phyloP scores from a whole-genome alignment of 768 basidiomycete genomes.

The Xanthoconium purpureum region DNA sequence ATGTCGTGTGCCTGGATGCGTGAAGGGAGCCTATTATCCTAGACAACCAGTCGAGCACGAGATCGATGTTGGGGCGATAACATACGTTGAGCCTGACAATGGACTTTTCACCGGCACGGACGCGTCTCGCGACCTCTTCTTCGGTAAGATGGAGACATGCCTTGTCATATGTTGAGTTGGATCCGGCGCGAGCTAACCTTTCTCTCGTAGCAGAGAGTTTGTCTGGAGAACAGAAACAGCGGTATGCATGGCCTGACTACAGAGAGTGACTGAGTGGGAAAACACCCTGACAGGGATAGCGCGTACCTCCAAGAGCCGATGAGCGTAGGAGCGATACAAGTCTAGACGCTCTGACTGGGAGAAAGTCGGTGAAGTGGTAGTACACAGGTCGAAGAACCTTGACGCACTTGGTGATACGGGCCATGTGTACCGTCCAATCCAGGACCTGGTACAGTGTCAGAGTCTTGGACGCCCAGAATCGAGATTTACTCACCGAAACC shows the following conservation, averaged over 20 bases:
- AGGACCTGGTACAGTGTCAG: slow-evolving; percentile 54
- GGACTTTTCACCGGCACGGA: slow-evolving; percentile 71
- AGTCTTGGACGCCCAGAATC: not conserved
- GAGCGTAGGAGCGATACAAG: slow-evolving; percentile 72
- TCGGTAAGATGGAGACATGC: slow-evolving; percentile 81
- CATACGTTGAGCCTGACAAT: slow-evolving; percentile 87
- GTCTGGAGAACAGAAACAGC: slow-evolving; percentile 87
- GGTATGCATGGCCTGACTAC: slow-evolving; percentile 86
- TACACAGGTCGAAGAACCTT: not conserved
- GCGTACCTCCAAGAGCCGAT: slow-evolving; percentile 72
- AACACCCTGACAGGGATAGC: not conserved
- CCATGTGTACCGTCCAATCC: slow-evolving; percentile 69
- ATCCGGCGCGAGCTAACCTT: slow-evolving; percentile 67
- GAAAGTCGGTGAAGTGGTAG: slow-evolving; percentile 1
- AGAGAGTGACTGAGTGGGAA: not conserved
- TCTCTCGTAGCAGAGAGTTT: slow-evolving; percentile 66
- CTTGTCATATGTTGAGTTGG: slow-evolving; percentile 82
- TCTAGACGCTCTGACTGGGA: slow-evolving; percentile 83
- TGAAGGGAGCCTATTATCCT: slow-evolving; percentile 59
- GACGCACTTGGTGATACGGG: slow-evolving; percentile 80
- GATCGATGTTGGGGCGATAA: not conserved
- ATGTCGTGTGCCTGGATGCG: slow-evolving; percentile 58
- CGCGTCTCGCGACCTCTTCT: slow-evolving; percentile 76
- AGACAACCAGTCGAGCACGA: slow-evolving; percentile 2
- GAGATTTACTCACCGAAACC: slow-evolving; percentile 68